phyloP scores from a whole-genome alignment of 306 rosid species.

The Gleditsia sinensis region DNA sequence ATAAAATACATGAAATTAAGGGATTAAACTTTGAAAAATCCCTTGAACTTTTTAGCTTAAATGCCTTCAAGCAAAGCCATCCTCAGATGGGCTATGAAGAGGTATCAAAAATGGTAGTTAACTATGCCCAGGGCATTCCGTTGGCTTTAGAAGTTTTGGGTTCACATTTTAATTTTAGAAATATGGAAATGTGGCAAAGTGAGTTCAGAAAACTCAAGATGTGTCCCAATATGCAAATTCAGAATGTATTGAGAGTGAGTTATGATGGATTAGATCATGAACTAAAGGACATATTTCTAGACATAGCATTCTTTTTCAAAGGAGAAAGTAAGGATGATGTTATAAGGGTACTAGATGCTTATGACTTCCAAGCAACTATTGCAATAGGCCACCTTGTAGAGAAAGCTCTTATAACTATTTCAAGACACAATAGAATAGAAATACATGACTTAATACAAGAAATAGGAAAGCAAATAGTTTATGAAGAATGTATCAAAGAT shows the following conservation, averaged over 20 bases:
- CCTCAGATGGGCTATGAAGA: background rate
- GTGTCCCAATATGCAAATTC: background rate
- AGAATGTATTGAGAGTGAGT: background rate
- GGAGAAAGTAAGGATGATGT: background rate
- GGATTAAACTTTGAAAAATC: constrained; percentile 10
- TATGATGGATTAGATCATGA: background rate
- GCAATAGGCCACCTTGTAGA: too few relatives aligned
- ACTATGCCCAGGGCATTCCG: constrained; percentile 5
- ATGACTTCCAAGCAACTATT: background rate
- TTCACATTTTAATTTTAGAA: background rate
- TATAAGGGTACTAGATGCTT: background rate
- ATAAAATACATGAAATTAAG: constrained; percentile 20
- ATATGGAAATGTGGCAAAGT: background rate
- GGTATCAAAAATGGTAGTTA: background rate
- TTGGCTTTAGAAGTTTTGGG: constrained; percentile 17
- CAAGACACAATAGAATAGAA: too few relatives aligned
- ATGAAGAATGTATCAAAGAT: constrained; percentile 3
- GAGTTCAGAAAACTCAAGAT: background rate
- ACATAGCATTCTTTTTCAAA: background rate
- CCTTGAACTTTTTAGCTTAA: constrained; percentile 19
- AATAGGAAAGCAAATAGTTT: constrained; percentile 24
- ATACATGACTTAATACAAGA: constrained; percentile 26
- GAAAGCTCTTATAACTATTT: too few relatives aligned
- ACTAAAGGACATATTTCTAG: background rate
- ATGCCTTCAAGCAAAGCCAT: constrained; percentile 25